Percentiles rank a stretch among this genome's conserved stretches.
Conservation (phyloP, 2,329 filamentous ascomycete genomes). For the Ophiostoma novo-ulmi region DNA sequence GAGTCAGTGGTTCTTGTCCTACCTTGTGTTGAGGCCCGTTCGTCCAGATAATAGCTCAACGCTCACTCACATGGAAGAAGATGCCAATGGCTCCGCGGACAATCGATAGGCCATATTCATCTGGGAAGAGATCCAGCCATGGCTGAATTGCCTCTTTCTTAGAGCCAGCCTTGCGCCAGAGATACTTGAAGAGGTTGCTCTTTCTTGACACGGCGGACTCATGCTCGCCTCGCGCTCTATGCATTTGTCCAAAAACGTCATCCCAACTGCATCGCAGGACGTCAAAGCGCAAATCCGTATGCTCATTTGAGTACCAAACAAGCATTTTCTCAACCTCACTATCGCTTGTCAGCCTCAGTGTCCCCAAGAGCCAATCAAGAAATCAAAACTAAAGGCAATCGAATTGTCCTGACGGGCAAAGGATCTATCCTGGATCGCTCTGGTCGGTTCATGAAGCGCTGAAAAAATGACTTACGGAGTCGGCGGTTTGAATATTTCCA, state of each 20-base stretch:
- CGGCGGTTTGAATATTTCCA: slow-evolving; percentile 6
- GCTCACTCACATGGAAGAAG: slow-evolving; percentile 19
- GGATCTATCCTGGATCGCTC: not conserved
- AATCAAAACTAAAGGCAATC: not conserved
- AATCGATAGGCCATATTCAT: slow-evolving; percentile 20
- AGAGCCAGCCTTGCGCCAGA: slow-evolving; percentile 22
- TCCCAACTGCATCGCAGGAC: slow-evolving; percentile 21
- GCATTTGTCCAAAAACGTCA: slow-evolving; percentile 21
- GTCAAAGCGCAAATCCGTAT: slow-evolving; percentile 15
- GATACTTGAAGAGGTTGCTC: slow-evolving; percentile 17
- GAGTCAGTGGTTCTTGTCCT: not conserved
- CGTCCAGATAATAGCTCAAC: not conserved
- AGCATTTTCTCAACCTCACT: not conserved
- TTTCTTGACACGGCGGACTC: slow-evolving; percentile 10
- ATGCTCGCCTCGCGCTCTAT: slow-evolving; percentile 18
- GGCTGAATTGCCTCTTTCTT: slow-evolving; percentile 19
- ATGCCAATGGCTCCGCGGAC: slow-evolving; percentile 21
- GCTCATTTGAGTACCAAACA: slow-evolving; percentile 1
- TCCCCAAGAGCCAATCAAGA: not conserved
- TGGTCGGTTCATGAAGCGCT: not conserved
- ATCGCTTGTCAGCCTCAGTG: not conserved
- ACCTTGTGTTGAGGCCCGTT: not conserved
- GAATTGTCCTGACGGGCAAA: not conserved
- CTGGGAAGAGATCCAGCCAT: slow-evolving; percentile 22
- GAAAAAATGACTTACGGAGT: not conserved